These are phyloP conservation scores for Aspergillus olivimuriae DNA, from an alignment of 495 filamentous ascomycete species.

Conservation along the genomic window DNA sequence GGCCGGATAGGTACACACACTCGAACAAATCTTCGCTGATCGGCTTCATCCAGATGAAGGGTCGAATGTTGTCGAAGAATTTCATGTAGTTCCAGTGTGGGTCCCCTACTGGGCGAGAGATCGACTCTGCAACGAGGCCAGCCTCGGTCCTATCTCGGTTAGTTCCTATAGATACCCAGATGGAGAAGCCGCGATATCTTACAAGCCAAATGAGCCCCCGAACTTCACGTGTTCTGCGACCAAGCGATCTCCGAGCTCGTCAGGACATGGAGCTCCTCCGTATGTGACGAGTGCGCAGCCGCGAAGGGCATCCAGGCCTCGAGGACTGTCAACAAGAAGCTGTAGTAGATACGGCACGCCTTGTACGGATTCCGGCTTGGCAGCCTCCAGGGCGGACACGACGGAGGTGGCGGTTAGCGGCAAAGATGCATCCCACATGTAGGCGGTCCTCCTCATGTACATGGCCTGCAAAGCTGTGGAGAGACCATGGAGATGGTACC, in stretches of 20 bases:
- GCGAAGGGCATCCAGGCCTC: slow-evolving; percentile 40
- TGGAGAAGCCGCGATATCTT: slow-evolving; percentile 13
- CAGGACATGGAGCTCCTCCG: slow-evolving; percentile 48
- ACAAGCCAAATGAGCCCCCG: slow-evolving; percentile 47
- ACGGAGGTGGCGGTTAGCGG: slow-evolving; percentile 47
- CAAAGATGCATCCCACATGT: slow-evolving; percentile 45
- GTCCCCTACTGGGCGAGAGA: slow-evolving; percentile 37
- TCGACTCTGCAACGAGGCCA: slow-evolving; percentile 45
- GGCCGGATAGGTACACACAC: slow-evolving; percentile 45
- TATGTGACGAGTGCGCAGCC: slow-evolving; percentile 42
- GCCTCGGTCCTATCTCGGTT: slow-evolving; percentile 43
- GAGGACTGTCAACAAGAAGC: slow-evolving; percentile 41
- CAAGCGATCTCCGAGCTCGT: slow-evolving; percentile 51
- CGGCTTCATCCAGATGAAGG: slow-evolving; percentile 46
- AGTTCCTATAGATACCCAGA: slow-evolving; percentile 5
- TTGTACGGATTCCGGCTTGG: slow-evolving; percentile 45
- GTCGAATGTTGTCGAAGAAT: slow-evolving; percentile 38
- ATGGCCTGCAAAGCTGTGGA: slow-evolving; percentile 44
- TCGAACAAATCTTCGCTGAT: slow-evolving; percentile 42
- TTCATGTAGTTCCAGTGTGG: slow-evolving; percentile 50
- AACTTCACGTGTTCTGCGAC: slow-evolving; percentile 43
- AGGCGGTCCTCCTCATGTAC: slow-evolving; percentile 43
- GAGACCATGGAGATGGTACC: slow-evolving; percentile 49
- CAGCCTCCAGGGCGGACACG: slow-evolving; percentile 39
- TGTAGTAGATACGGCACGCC: slow-evolving; percentile 54